phyloP scores from a whole-genome alignment of 495 filamentous ascomycete species.

The Bacidia gigantensis region DNA sequence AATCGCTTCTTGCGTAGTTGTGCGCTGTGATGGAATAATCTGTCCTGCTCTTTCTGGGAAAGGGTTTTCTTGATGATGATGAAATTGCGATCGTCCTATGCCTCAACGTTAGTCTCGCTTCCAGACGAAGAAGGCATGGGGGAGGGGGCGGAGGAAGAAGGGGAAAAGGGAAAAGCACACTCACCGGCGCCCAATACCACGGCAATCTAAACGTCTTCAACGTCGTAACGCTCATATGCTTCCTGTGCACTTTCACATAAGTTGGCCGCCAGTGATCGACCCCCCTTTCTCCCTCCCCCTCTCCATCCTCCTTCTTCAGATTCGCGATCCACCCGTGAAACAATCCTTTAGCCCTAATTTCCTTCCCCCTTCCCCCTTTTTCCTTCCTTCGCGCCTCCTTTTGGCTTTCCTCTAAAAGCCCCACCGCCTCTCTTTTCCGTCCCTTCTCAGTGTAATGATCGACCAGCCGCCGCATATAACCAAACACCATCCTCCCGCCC shows the following conservation, averaged over 20 bases:
- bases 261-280: too few species aligned
- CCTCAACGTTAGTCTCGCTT: neutral
- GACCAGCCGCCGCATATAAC: neutral
- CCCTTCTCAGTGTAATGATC: neutral
- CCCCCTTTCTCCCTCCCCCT: too few species aligned
- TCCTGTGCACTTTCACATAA: too few species aligned
- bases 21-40: neutral
- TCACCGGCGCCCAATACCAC: too few species aligned
- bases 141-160: neutral
- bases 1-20: neutral
- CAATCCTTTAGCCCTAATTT: too few species aligned
- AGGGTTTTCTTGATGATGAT: neutral
- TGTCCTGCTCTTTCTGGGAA: neutral
- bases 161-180: too few species aligned
- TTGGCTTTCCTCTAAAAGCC: neutral
- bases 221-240: too few species aligned
- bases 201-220: too few species aligned
- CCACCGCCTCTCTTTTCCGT: neutral
- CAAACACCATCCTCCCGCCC: neutral
- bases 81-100: neutral
- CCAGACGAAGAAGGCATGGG: neutral
- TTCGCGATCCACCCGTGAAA: too few species aligned
- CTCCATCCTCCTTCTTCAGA: too few species aligned
- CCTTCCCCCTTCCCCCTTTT: too few species aligned
- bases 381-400: too few species aligned